Conservation (phyloP, 768 basidiomycete genomes). For the Steccherinum ochraceum region DNA sequence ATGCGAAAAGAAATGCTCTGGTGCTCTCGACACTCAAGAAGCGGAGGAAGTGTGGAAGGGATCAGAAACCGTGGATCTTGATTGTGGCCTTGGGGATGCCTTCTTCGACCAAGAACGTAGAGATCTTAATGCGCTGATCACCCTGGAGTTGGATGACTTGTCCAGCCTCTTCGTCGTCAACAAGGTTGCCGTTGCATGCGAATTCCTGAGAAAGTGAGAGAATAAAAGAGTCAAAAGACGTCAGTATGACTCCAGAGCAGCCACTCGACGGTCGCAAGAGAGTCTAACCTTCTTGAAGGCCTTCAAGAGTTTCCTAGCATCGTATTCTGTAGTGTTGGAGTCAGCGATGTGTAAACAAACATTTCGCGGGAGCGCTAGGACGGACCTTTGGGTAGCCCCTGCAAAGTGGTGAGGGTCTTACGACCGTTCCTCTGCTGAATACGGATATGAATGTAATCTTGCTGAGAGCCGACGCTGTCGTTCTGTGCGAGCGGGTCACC, state of each 20-base stretch:
- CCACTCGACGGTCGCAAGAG: neutral
- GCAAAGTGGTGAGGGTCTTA: conserved; percentile 96
- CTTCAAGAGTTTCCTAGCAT: conserved; percentile 96
- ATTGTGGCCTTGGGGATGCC: conserved; percentile 72
- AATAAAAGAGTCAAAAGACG: conserved; percentile 1
- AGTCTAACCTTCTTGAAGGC: conserved; percentile 90
- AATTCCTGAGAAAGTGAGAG: conserved; percentile 77
- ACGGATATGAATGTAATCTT: conserved; percentile 90
- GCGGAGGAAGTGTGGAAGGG: conserved; percentile 4
- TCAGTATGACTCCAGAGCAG: no score
- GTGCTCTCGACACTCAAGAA: conserved; percentile 5
- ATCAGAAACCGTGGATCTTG: conserved; percentile 86
- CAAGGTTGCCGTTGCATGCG: conserved; percentile 96
- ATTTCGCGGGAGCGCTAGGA: conserved; percentile 12
- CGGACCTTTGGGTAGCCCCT: conserved; percentile 87
- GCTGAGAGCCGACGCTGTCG: conserved; percentile 73
- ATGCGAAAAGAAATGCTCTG: conserved; percentile 13
- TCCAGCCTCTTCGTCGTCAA: conserved; percentile 93
- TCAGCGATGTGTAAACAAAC: no score
- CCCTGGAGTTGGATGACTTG: conserved; percentile 98
- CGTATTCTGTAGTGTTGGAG: conserved; percentile 60
- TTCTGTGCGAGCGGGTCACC: conserved; percentile 71
- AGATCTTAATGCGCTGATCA: conserved; percentile 91
- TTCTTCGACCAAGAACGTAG: conserved; percentile 78
- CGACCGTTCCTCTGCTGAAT: conserved; percentile 99